Conservation (phyloP, 2,329 filamentous ascomycete genomes). For the Thermoascus crustaceus region DNA sequence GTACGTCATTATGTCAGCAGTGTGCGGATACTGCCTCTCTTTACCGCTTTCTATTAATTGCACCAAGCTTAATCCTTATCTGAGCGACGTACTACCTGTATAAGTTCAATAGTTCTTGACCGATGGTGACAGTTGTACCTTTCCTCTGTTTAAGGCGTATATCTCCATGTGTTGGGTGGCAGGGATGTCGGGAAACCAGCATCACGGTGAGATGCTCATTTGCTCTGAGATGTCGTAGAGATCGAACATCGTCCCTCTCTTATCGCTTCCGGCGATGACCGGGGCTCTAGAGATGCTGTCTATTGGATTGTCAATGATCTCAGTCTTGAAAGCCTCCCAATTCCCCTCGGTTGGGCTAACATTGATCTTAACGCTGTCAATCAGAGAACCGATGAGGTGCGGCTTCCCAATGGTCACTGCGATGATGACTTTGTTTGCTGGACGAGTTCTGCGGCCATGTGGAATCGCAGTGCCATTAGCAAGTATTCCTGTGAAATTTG, state of each 20-base stretch:
- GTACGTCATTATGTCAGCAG: too few relatives aligned
- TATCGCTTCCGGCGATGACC: slow-evolving; percentile 61
- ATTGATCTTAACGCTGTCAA: slow-evolving; percentile 50
- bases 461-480: too few relatives aligned
- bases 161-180: slow-evolving; percentile 45
- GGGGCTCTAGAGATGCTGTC: slow-evolving; percentile 51
- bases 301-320: slow-evolving; percentile 51
- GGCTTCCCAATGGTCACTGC: slow-evolving; percentile 61
- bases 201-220: slow-evolving; percentile 64
- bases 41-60: too few relatives aligned
- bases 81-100: too few relatives aligned
- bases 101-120: too few relatives aligned
- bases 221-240: slow-evolving; percentile 65
- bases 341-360: slow-evolving; percentile 50
- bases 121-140: slow-evolving; percentile 51
- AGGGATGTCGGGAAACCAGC: slow-evolving; percentile 60
- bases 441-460: too few relatives aligned
- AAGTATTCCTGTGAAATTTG: too few relatives aligned
- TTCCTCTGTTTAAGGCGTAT: slow-evolving; percentile 47
- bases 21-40: too few relatives aligned
- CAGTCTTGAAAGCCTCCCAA: slow-evolving; percentile 62
- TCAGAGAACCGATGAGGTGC: slow-evolving; percentile 50
- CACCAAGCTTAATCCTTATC: too few relatives aligned
- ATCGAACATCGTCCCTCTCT: slow-evolving; percentile 60
- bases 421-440: too few relatives aligned